Conservation (phyloP, 192 early-diverging fungal species). For the Dissophora globulifera region DNA sequence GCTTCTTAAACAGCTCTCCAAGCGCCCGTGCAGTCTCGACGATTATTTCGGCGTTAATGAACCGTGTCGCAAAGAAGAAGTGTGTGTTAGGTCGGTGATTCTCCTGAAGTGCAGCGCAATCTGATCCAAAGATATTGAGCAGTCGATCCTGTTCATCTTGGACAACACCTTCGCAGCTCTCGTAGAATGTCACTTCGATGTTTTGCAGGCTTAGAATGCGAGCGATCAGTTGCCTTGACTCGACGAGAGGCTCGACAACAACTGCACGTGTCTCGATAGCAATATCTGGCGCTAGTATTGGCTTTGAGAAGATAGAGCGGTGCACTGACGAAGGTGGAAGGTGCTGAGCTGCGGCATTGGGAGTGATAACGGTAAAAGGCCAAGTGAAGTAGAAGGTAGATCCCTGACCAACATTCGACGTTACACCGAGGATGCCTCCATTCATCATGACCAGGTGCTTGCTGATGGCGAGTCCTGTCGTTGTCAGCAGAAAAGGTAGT, state of each 20-base stretch:
- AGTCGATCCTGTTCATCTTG: constrained; percentile 24
- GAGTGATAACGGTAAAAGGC: constrained; percentile 22
- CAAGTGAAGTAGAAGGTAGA: constrained; percentile 77
- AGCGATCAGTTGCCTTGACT: constrained; percentile 17
- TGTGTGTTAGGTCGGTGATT: constrained; percentile 41
- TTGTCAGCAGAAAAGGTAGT: too few species aligned
- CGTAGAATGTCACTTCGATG: constrained; percentile 26
- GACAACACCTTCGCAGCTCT: constrained; percentile 28
- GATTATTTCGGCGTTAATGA: constrained; percentile 12
- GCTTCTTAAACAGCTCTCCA: constrained; percentile 18
- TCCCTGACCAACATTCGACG: constrained; percentile 69
- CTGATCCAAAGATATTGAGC: constrained; percentile 7
- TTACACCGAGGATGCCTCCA: constrained; percentile 74
- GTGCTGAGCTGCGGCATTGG: too few species aligned
- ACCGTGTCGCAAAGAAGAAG: constrained; percentile 43
- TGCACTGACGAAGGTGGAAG: too few species aligned
- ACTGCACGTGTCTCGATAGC: constrained; percentile 10
- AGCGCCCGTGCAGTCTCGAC: constrained; percentile 38
- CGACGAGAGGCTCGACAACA: constrained; percentile 18
- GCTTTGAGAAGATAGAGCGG: too few species aligned
- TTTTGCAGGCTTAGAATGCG: constrained; percentile 30
- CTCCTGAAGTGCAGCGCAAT: constrained; percentile 7
- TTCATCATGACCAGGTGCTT: constrained; percentile 76
- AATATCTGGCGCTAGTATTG: constrained; percentile 41
- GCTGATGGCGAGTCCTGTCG: constrained; percentile 78